Base-by-base conservation (phyloP, 371 early-diverging fungal species). In the Mortierella sp. region DNA sequence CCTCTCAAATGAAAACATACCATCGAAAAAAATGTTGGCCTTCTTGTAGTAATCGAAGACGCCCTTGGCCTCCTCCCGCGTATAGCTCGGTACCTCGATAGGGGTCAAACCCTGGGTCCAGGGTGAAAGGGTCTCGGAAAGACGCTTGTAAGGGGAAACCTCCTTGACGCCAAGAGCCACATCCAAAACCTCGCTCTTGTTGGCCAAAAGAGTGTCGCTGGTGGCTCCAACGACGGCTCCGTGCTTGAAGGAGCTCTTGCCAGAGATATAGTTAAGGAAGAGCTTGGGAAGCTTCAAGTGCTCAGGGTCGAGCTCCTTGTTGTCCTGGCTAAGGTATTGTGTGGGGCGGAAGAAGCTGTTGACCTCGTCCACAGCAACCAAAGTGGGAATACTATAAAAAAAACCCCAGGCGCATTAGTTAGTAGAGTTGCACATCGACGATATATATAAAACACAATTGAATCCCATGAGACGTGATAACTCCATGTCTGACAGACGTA, bases 31-130 rank as follows among this genome's bases (percentile, higher is more conserved):
- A 67, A 88, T 50, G 46, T 78, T 72, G 75, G 79, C 83, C 80
- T 82, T 88, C 71, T 83, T 82, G 80, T 88, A 88, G 59, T 88
- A 88, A 44, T 81, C 80, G 72, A 88, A 83, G 48, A 88, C 83
- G 34, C 83, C 83, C 75, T 83, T 80, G n/a, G 88, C 88, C 69
- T 88, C 88, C 14, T 73, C 71, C 70, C 57, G 77, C 61, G 87
- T 86, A 74, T 88, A 88, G 59, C 81, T 82, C 70, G 86, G 83
- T 67, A 88, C 81, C 31, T 80, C 75, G 57, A 86, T 2, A 21
- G 71, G 28, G 13, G 81, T 80, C 78, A 88, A 57, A 31, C 86
- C 88, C 24, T 83, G 69, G 2, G 87, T 78, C 81, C 86, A 88
- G 28, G 81, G 69, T 64, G 79, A 40, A 51, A 86, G 69, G n/a